These are phyloP conservation scores for Lolium rigidum DNA, from an alignment of 176 grass and related monocot species.

Conservation along the genomic window DNA sequence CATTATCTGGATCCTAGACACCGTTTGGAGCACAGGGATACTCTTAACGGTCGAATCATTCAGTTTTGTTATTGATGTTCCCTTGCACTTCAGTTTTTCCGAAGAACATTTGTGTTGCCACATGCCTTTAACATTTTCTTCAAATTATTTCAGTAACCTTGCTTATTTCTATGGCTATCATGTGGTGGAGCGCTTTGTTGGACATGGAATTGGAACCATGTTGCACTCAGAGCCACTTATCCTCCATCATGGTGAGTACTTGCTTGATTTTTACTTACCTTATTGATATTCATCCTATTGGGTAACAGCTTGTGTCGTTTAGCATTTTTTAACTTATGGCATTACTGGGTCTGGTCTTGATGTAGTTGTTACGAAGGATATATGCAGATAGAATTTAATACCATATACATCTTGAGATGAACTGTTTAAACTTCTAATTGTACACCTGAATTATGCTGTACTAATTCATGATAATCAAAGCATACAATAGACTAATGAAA, in stretches of 20 bases:
- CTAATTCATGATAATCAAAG: neutral
- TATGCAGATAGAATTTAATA: neutral
- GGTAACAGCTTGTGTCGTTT: neutral
- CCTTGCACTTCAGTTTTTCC: neutral
- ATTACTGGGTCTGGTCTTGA: neutral
- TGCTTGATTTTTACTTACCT: neutral
- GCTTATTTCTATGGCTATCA: constrained; percentile 74
- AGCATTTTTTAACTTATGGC: neutral
- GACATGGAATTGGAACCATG: constrained; percentile 84
- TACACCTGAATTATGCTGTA: constrained; percentile 17
- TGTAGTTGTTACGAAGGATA: neutral
- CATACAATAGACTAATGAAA: constrained; percentile 22
- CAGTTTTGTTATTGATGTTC: neutral
- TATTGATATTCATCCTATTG: constrained; percentile 22
- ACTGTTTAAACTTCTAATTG: neutral
- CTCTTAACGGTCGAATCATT: neutral
- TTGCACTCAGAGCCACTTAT: constrained; percentile 92
- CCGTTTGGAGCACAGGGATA: neutral
- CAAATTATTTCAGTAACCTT: constrained; percentile 68
- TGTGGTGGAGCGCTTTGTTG: constrained; percentile 92
- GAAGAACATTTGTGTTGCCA: neutral
- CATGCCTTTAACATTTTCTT: constrained; percentile 28
- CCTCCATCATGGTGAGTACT: constrained; percentile 76
- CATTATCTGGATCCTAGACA: neutral
- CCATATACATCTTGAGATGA: neutral